Base-by-base conservation (phyloP, 257 asterid species). In the Sherardia arvensis region DNA sequence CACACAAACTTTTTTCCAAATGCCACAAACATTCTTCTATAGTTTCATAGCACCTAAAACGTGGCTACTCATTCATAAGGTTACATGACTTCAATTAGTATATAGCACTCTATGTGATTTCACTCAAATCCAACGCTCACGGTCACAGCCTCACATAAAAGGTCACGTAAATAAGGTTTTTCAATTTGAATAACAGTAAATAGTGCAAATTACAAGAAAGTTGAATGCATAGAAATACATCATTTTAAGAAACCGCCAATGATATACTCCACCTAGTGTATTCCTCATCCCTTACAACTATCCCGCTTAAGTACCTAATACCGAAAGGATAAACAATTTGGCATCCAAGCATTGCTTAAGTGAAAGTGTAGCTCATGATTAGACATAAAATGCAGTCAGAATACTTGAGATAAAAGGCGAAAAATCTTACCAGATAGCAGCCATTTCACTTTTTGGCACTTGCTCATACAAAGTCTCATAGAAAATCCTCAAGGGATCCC, bases 401-500 rank as follows among this genome's bases (percentile, higher is more conserved):
- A 36, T 30, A 3, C 21, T 2, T n/a, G 1, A 25, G 26, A 28
- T 21, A n/a, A 55, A 30, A 23, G 53, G 66, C 21, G 8, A 48
- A 45, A 61, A 2, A 33, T 36, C 83, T 58, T 70, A 87, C 99
- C 99, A 92, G 59, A 77, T 70, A 59, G 95, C 85, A 21, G 97
- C 99, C 93, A 92, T 81, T 34, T 92, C 95, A 77, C 99, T 92
- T 1, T 38, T 56, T 53, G 99, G 95, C 62, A 84, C 85, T 84
- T 92, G 97, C 64, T 81, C 33, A 72, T 81, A 67, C 73, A 89
- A 76, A 10, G 82, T 78, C 82, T 84, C 90, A 25, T 92, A 92
- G 78, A 92, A 92, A 54, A 89, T 89, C 76, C 91, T 81, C 70
- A 82, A 73, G 0, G 97, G 88, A 67, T 89, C 97, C 73, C 95